Conservation (phyloP, 495 filamentous ascomycete species). For the Neurospora sublineolata region DNA sequence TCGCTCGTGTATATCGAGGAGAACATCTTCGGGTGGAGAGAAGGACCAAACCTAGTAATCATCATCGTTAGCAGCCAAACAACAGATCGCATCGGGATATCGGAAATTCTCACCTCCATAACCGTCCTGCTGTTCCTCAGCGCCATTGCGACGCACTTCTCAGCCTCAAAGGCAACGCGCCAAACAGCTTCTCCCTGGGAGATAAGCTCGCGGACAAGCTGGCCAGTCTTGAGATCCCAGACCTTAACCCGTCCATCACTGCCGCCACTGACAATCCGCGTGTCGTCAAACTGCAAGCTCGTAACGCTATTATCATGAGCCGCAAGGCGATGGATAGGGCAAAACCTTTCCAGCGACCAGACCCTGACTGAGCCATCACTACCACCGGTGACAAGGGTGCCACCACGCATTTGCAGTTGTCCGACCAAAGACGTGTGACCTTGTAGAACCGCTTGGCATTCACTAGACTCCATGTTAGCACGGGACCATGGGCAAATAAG, state of each 20-base stretch:
- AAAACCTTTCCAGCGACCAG: constrained; percentile 83
- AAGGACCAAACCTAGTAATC: constrained; percentile 72
- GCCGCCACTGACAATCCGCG: constrained; percentile 85
- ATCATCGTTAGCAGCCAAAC: not conserved
- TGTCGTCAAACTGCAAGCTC: constrained; percentile 91
- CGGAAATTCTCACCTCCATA: constrained; percentile 69
- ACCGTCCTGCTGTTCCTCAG: constrained; percentile 70
- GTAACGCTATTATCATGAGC: constrained; percentile 99
- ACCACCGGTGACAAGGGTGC: constrained; percentile 90
- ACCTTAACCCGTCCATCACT: constrained; percentile 95
- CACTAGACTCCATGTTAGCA: constrained; percentile 32
- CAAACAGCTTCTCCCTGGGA: constrained; percentile 88
- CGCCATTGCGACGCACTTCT: constrained; percentile 95
- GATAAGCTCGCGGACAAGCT: constrained; percentile 81
- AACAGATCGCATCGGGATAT: constrained; percentile 5
- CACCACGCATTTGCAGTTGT: constrained; percentile 89
- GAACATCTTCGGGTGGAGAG: constrained; percentile 67
- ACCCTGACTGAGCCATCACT: constrained; percentile 92
- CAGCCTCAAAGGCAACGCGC: constrained; percentile 95
- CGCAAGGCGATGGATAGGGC: constrained; percentile 82
- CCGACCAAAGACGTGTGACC: constrained; percentile 94
- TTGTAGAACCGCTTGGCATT: constrained; percentile 85
- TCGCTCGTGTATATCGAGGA: constrained; percentile 35
- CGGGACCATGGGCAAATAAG: not conserved
- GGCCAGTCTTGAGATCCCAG: constrained; percentile 87